Conservation (phyloP, 176 grass and related monocot genomes). For the Rhynchospora tenuis region DNA sequence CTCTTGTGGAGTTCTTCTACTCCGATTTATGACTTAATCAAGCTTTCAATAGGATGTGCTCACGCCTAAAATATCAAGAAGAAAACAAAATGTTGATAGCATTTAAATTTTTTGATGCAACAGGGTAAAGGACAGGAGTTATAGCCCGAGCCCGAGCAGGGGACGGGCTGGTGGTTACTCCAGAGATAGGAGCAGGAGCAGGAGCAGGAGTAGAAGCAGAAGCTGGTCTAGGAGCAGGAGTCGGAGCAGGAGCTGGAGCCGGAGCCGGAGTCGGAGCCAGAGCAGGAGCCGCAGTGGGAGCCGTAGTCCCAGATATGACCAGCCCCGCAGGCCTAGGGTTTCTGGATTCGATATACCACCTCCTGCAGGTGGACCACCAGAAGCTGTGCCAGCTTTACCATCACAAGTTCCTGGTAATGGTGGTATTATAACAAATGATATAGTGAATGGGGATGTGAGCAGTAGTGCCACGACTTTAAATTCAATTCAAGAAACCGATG, state of each 20-base stretch:
- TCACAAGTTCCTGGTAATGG: not conserved
- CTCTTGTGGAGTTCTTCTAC: not conserved
- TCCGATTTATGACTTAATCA: not conserved
- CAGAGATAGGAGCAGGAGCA: slow-evolving; percentile 51
- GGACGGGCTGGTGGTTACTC: slow-evolving; percentile 49
- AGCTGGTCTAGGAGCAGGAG: slow-evolving; percentile 63
- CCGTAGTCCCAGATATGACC: slow-evolving; percentile 34
- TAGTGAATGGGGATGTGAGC: not conserved
- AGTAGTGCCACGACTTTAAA: not conserved
- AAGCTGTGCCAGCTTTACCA: slow-evolving; percentile 2
- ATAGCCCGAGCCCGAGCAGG: slow-evolving; percentile 69
- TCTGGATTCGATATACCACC: slow-evolving; percentile 60
- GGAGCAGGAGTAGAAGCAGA: slow-evolving; percentile 42
- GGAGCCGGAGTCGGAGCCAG: slow-evolving; percentile 35
- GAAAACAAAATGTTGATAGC: not conserved
- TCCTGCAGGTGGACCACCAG: slow-evolving; percentile 26
- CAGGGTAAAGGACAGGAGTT: slow-evolving; percentile 53
- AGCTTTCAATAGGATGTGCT: not conserved
- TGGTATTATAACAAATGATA: not conserved
- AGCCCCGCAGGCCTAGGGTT: slow-evolving; percentile 46
- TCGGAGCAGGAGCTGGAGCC: slow-evolving; percentile 45
- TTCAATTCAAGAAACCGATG: not conserved
- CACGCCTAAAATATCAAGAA: not conserved
- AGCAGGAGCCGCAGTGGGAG: slow-evolving; percentile 50
- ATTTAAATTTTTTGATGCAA: slow-evolving; percentile 9